These are phyloP conservation scores for Infundibulicybe gibba DNA, from an alignment of 768 basidiomycete species.

Conservation along the genomic window DNA sequence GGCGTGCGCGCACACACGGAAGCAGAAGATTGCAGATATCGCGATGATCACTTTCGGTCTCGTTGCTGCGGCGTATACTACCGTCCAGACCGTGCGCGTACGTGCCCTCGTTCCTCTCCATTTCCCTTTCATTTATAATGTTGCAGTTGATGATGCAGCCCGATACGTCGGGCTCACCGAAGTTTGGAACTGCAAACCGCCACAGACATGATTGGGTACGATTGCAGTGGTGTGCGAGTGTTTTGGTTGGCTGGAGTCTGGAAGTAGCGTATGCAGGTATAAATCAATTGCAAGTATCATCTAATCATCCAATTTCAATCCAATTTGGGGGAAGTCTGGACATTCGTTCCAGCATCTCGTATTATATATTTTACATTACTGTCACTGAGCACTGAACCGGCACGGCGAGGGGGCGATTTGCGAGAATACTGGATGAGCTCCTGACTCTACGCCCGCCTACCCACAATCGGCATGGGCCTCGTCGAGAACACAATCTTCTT, in stretches of 20 bases:
- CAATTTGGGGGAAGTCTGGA: too few relatives aligned
- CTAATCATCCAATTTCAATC: too few relatives aligned
- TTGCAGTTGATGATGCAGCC: slow-evolving; percentile 61
- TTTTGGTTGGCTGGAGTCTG: too few relatives aligned
- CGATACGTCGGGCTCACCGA: slow-evolving; percentile 31
- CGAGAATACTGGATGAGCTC: too few relatives aligned
- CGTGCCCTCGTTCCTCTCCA: slow-evolving; percentile 14
- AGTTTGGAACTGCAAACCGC: slow-evolving; percentile 23
- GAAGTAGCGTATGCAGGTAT: too few relatives aligned
- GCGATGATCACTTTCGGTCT: slow-evolving; percentile 74
- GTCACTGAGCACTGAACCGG: too few relatives aligned
- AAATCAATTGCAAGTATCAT: too few relatives aligned
- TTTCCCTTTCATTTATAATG: slow-evolving; percentile 4
- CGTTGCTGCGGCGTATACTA: slow-evolving; percentile 73
- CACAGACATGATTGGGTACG: neutral
- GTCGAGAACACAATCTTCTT: slow-evolving; percentile 83
- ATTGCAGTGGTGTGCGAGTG: too few relatives aligned
- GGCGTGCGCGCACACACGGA: slow-evolving; percentile 72
- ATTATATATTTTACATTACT: too few relatives aligned
- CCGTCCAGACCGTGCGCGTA: slow-evolving; percentile 72
- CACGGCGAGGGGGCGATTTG: too few relatives aligned
- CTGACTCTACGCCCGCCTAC: slow-evolving; percentile 4
- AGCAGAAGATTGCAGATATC: slow-evolving; percentile 65
- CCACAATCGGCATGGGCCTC: slow-evolving; percentile 71
- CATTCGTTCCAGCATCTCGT: too few relatives aligned